Evolutionary conservation across 768 basidiomycete species (phyloP).

Genomic region (Cubamyces lactineus): DNA sequence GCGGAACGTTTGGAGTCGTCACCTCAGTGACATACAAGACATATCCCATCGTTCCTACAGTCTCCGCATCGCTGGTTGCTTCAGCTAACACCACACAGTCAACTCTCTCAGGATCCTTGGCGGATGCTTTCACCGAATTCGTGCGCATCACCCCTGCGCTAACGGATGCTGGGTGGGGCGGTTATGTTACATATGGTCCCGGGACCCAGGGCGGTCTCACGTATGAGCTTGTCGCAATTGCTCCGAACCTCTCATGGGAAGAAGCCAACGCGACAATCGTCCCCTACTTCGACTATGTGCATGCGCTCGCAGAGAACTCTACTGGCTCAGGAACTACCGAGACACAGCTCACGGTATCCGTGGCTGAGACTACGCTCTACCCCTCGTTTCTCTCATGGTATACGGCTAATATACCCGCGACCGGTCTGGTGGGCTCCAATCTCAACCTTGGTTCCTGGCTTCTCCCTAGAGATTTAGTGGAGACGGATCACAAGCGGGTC

Average conservation of each 20-base stretch:
- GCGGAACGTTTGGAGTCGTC: constrained; percentile 40
- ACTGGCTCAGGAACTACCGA: constrained; percentile 20
- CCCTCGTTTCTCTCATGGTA: constrained; percentile 19
- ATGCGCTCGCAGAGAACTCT: constrained; percentile 23
- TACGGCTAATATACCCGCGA: constrained; percentile 2
- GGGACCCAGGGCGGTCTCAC: background rate
- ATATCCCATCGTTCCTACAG: constrained; percentile 41
- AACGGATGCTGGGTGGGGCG: constrained; percentile 51
- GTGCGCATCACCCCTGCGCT: constrained; percentile 40
- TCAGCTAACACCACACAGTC: constrained; percentile 1
- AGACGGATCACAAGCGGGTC: constrained; percentile 8
- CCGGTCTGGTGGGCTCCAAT: constrained; percentile 10
- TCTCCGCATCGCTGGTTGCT: constrained; percentile 28
- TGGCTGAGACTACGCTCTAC: constrained; percentile 13
- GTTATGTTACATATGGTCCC: constrained; percentile 34
- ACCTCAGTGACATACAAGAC: constrained; percentile 50
- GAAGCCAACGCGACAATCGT: constrained; percentile 40
- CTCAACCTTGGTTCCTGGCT: constrained; percentile 23
- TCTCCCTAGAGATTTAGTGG: constrained; percentile 21
- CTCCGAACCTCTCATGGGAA: constrained; percentile 40
- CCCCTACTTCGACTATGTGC: constrained; percentile 37
- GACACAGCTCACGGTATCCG: constrained; percentile 20
- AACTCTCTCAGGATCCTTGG: background rate
- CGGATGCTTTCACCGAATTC: constrained; percentile 32
- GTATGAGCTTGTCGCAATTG: background rate